phyloP scores from a whole-genome alignment of 148 eudicot genomes.

The Heliamphora exappendiculata region DNA sequence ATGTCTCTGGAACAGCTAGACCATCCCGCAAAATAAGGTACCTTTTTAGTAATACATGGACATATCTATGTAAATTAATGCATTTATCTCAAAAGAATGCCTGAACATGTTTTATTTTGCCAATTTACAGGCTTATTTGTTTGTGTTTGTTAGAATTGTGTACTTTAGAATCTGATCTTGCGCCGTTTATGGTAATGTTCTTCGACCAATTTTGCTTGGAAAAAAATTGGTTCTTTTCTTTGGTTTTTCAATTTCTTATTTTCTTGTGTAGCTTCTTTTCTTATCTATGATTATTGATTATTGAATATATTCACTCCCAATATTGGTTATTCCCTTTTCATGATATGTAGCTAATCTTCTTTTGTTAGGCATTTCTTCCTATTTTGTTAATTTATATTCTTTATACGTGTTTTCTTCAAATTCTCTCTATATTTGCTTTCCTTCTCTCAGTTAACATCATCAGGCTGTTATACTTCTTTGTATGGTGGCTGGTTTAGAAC shows the following conservation, averaged over 20 bases:
- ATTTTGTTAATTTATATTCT: neutral
- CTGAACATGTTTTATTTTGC: neutral
- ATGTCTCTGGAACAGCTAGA: conserved; percentile 72
- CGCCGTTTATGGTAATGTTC: neutral
- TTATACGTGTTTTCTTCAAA: neutral
- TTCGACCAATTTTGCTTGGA: neutral
- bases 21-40: conserved; percentile 97
- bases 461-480: neutral
- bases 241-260: neutral
- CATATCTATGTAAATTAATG: neutral
- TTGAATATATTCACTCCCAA: neutral
- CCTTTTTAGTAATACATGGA: neutral
- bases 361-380: neutral
- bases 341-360: neutral
- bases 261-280: neutral
- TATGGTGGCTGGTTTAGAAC: neutral
- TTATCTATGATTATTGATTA: neutral
- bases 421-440: neutral
- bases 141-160: neutral
- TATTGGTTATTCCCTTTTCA: neutral
- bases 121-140: neutral
- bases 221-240: neutral
- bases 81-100: neutral
- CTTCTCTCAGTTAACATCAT: too few species aligned
- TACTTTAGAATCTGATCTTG: neutral